Conservation (phyloP, 2,329 filamentous ascomycete species). For the Beauveria varroae region DNA sequence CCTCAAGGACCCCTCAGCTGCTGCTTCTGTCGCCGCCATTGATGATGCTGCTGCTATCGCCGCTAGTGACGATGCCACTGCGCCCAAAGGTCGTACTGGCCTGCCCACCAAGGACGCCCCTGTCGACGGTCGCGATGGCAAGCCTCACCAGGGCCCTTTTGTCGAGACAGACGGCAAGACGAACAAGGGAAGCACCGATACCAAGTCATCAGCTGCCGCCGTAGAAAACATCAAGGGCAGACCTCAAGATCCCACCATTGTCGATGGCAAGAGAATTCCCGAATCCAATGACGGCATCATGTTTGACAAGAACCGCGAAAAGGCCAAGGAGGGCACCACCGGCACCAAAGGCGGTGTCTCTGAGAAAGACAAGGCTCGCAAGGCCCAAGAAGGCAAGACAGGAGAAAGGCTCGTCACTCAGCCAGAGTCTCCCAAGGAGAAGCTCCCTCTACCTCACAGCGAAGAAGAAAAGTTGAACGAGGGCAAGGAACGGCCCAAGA, state of each 20-base stretch:
- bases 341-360: conserved; percentile 86
- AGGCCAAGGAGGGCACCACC: conserved; percentile 76
- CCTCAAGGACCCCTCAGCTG: conserved; percentile 20
- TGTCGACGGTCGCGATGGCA: conserved; percentile 87
- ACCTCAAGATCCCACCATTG: conserved; percentile 42
- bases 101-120: conserved; percentile 66
- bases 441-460: conserved; percentile 71
- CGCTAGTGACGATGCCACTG: conserved; percentile 20
- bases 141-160: conserved; percentile 81
- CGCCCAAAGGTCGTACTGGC: conserved; percentile 27
- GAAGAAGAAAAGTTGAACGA: conserved; percentile 62
- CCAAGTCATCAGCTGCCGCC: conserved; percentile 16
- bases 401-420: conserved; percentile 63
- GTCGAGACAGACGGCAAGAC: conserved; percentile 47
- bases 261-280: conserved; percentile 55
- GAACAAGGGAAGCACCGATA: conserved; percentile 21
- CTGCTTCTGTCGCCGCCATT: not conserved
- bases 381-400: conserved; percentile 57
- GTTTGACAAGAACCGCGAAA: conserved; percentile 73
- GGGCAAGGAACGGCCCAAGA: conserved; percentile 31
- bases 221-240: conserved; percentile 38
- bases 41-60: conserved; percentile 1
- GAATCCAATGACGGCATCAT: conserved; percentile 75
- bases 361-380: conserved; percentile 72
- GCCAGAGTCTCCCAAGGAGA: conserved; percentile 78